Percentiles rank a stretch among this genome's conserved stretches.
These are phyloP conservation scores for Boletus sp. DNA, from an alignment of 768 basidiomycete genomes.

Conservation along the genomic window DNA sequence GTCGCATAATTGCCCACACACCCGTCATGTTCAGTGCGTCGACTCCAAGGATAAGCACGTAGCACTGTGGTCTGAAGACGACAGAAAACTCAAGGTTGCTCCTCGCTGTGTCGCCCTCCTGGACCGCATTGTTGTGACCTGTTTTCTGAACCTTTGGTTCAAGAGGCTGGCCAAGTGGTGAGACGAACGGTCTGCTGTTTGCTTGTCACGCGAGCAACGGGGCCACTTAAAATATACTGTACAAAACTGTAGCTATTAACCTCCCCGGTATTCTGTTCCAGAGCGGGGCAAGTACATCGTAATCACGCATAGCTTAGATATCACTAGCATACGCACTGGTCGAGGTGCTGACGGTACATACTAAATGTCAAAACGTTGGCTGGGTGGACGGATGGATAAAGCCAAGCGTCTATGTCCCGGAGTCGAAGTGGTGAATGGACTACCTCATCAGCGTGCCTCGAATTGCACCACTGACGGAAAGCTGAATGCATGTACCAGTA, in stretches of 20 bases:
- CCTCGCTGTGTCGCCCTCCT: conserved; percentile 38
- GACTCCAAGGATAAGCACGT: conserved; percentile 47
- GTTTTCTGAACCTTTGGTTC: conserved; percentile 51
- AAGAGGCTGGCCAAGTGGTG: conserved; percentile 43
- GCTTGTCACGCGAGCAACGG: background rate
- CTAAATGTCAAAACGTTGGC: background rate
- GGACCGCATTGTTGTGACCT: conserved; percentile 53
- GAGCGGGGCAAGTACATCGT: conserved; percentile 7
- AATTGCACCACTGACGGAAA: conserved; percentile 31
- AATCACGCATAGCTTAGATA: conserved; percentile 18
- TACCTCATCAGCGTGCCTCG: conserved; percentile 27
- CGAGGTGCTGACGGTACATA: background rate
- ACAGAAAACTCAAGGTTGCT: conserved; percentile 39
- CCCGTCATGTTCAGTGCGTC: conserved; percentile 40
- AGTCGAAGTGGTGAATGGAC: background rate
- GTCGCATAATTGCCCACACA: background rate
- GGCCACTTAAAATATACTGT: conserved; percentile 6
- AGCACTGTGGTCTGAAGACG: conserved; percentile 44
- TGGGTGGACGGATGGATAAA: background rate
- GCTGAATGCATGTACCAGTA: background rate
- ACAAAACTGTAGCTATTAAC: conserved; percentile 2
- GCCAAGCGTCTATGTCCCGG: background rate
- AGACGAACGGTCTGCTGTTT: background rate
- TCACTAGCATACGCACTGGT: background rate
- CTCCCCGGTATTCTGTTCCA: background rate